Evolutionary conservation across 768 basidiomycete genomes (phyloP).

Genomic region (Candolleomyces eurysporus): DNA sequence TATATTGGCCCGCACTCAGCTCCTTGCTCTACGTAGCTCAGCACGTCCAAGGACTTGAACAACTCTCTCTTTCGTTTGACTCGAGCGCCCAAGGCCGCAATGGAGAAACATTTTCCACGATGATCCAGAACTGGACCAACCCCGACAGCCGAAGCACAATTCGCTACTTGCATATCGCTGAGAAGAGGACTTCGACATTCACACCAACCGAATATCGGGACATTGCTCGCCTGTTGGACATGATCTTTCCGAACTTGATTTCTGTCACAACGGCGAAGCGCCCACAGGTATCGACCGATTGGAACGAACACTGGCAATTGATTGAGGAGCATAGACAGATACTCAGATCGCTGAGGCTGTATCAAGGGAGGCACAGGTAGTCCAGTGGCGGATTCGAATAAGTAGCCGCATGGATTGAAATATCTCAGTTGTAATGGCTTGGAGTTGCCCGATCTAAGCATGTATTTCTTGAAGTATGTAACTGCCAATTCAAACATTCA

Average conservation of each 20-base stretch:
- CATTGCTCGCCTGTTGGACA: neutral
- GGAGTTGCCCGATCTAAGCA: too few species aligned
- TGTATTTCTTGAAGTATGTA: too few species aligned
- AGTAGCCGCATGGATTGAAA: too few species aligned
- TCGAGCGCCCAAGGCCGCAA: neutral
- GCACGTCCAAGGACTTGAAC: neutral
- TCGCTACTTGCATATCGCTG: neutral
- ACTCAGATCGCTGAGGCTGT: neutral
- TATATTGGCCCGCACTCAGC: neutral
- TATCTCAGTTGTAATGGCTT: too few species aligned
- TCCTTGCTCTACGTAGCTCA: neutral
- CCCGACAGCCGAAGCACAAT: neutral
- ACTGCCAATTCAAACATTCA: too few species aligned
- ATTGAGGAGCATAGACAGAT: conserved; percentile 1
- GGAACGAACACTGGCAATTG: neutral
- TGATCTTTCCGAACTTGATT: neutral
- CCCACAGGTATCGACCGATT: neutral
- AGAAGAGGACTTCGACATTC: neutral
- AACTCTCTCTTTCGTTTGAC: neutral
- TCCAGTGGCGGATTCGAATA: neutral
- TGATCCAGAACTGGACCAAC: neutral
- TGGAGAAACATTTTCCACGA: neutral
- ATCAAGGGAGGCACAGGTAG: neutral
- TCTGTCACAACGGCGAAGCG: neutral
- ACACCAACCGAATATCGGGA: neutral